Evolutionary conservation across 371 early-diverging fungal genomes (phyloP).

Genomic region (Mortierella sp.): DNA sequence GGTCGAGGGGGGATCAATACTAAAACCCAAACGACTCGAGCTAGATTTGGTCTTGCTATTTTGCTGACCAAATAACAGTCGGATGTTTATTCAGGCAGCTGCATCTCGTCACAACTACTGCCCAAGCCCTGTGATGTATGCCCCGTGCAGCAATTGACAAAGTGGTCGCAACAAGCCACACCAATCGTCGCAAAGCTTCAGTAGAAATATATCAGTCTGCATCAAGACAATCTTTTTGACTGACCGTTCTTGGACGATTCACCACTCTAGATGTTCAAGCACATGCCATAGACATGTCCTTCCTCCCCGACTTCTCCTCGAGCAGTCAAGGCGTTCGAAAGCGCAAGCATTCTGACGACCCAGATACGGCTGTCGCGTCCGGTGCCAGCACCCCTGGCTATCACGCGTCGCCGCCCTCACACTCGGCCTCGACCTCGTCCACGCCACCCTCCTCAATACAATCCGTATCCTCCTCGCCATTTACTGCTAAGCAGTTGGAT

Average conservation of each 20-base stretch:
- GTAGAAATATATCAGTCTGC: neutral
- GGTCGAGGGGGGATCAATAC: neutral
- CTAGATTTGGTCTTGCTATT: conserved; percentile 1
- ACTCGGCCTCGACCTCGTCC: conserved; percentile 15
- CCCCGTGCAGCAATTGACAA: conserved; percentile 4
- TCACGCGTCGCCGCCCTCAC: conserved; percentile 25
- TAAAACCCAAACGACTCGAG: neutral
- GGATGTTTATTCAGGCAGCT: conserved; percentile 18
- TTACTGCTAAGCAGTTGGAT: conserved; percentile 2
- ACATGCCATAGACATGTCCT: conserved; percentile 19
- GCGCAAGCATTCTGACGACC: conserved; percentile 39
- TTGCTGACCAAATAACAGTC: neutral
- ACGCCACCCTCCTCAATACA: conserved; percentile 32
- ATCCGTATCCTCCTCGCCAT: conserved; percentile 24
- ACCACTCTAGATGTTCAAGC: conserved; percentile 19
- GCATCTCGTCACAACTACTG: conserved; percentile 7
- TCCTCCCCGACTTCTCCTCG: conserved; percentile 14
- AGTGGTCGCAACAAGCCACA: neutral
- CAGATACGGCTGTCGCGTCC: conserved; percentile 20
- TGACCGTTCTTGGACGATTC: neutral
- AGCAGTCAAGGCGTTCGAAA: conserved; percentile 22
- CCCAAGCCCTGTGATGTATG: conserved; percentile 3
- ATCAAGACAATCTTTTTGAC: neutral
- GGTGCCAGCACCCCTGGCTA: conserved; percentile 31
- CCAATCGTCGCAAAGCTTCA: neutral